These are phyloP conservation scores for Suhomyces atakaporum DNA, from an alignment of 1,139 yeast species.

Conservation along the genomic window DNA sequence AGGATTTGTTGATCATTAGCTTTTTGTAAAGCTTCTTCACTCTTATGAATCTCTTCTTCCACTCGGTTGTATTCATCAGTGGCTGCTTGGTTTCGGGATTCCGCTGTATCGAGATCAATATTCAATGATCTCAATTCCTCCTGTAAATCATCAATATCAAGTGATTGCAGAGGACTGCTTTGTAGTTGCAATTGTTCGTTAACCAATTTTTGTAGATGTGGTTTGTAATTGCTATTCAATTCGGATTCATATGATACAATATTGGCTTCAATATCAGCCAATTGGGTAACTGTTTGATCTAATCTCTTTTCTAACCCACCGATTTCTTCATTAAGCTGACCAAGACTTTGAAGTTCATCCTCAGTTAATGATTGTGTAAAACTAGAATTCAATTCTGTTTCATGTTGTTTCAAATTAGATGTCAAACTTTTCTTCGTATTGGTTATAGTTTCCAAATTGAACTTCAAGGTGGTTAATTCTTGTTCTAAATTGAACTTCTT, in stretches of 20 bases:
- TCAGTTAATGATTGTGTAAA: slow-evolving; percentile 56
- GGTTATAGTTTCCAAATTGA: slow-evolving; percentile 24
- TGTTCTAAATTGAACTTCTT: slow-evolving; percentile 46
- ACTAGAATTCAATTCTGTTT: slow-evolving; percentile 53
- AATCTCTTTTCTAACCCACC: slow-evolving; percentile 43
- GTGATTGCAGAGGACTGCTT: slow-evolving; percentile 34
- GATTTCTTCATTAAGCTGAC: slow-evolving; percentile 39
- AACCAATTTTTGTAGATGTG: slow-evolving; percentile 39
- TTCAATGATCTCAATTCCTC: slow-evolving; percentile 25
- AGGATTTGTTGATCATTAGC: slow-evolving; percentile 60
- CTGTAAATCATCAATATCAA: slow-evolving; percentile 43
- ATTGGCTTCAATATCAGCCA: slow-evolving; percentile 52
- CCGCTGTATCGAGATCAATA: slow-evolving; percentile 26
- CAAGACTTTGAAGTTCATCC: slow-evolving; percentile 41
- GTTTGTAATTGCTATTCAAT: slow-evolving; percentile 50
- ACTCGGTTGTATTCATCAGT: slow-evolving; percentile 27
- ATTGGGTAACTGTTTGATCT: slow-evolving; percentile 42
- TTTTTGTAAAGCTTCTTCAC: slow-evolving; percentile 45
- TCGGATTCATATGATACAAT: slow-evolving; percentile 59
- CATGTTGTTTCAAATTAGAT: slow-evolving; percentile 39
- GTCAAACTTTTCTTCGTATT: slow-evolving; percentile 29
- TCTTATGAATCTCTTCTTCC: slow-evolving; percentile 34
- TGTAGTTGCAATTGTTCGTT: slow-evolving; percentile 25
- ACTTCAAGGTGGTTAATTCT: slow-evolving; percentile 34
- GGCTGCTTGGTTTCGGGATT: slow-evolving; percentile 20